Conservation (phyloP, 1,284 basidiomycete genomes). For the Ceratobasidium sp. region DNA sequence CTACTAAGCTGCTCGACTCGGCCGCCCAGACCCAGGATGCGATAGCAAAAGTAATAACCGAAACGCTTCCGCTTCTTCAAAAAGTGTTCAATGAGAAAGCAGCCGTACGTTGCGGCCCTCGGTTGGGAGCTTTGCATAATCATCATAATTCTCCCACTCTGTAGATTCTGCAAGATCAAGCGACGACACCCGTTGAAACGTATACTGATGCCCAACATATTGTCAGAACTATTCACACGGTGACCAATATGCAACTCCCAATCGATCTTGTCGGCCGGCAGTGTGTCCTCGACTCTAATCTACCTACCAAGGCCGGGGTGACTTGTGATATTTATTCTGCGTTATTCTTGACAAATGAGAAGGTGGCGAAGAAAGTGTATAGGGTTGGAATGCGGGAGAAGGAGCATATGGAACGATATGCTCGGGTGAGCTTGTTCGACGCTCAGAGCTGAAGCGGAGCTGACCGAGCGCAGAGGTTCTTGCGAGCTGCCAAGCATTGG, state of each 20-base stretch:
- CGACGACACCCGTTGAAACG: neutral
- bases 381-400: constrained; percentile 5
- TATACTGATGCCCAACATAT: neutral
- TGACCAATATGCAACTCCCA: constrained; percentile 10
- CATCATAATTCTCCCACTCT: no score
- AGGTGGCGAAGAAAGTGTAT: neutral
- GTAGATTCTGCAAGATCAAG: neutral
- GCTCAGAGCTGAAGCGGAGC: neutral
- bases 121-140: no score
- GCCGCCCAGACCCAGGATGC: neutral
- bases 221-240: neutral
- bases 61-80: neutral
- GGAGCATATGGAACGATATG: neutral
- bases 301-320: constrained; percentile 3
- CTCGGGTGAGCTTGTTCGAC: neutral
- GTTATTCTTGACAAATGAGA: neutral
- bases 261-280: neutral
- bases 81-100: neutral
- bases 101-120: no score
- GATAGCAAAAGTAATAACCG: neutral
- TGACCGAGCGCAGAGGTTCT: neutral
- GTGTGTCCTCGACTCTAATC: neutral
- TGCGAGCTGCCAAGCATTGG: neutral
- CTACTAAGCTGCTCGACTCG: neutral
- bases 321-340: constrained; percentile 16